phyloP scores from a whole-genome alignment of 2,329 filamentous ascomycete species.

The Blumeriella jaapii region DNA sequence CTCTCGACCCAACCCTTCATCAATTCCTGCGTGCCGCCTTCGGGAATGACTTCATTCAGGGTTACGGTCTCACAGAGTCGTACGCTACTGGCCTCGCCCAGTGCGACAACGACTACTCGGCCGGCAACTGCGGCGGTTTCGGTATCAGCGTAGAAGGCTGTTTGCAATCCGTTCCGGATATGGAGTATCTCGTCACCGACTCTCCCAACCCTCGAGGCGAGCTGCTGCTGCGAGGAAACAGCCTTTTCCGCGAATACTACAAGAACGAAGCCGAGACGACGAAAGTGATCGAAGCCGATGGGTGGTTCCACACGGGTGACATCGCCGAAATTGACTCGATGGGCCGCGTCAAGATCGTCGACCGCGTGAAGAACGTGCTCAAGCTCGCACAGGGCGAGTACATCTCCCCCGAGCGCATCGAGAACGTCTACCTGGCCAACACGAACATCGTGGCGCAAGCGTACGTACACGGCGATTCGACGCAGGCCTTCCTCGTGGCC shows the following conservation, averaged over 20 bases:
- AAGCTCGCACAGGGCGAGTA: conserved; percentile 98
- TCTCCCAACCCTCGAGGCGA: conserved; percentile 86
- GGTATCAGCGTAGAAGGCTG: conserved; percentile 61
- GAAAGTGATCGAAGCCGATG: conserved; percentile 72
- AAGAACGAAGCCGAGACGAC: conserved; percentile 80
- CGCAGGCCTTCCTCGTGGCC: conserved; percentile 70
- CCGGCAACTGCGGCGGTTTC: conserved; percentile 73
- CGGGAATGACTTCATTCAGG: conserved; percentile 68
- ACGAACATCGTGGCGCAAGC: conserved; percentile 66
- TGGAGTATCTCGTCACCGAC: conserved; percentile 84
- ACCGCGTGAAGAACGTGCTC: conserved; percentile 97
- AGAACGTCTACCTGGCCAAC: conserved; percentile 84
- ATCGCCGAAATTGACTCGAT: conserved; percentile 75
- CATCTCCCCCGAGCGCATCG: conserved; percentile 91
- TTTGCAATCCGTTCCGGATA: conserved; percentile 78
- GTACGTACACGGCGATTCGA: conserved; percentile 83
- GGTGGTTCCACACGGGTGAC: conserved; percentile 96
- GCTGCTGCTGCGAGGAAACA: conserved; percentile 70
- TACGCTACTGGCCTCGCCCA: conserved; percentile 71
- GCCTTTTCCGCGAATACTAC: conserved; percentile 77
- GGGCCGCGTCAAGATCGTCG: conserved; percentile 85
- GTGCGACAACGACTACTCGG: conserved; percentile 54
- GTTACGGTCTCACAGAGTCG: conserved; percentile 89
- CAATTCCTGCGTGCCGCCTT: conserved; percentile 80
- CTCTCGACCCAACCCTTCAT: conserved; percentile 79